phyloP scores from a whole-genome alignment of 1,284 basidiomycete species.

The Farysia itapuensis region DNA sequence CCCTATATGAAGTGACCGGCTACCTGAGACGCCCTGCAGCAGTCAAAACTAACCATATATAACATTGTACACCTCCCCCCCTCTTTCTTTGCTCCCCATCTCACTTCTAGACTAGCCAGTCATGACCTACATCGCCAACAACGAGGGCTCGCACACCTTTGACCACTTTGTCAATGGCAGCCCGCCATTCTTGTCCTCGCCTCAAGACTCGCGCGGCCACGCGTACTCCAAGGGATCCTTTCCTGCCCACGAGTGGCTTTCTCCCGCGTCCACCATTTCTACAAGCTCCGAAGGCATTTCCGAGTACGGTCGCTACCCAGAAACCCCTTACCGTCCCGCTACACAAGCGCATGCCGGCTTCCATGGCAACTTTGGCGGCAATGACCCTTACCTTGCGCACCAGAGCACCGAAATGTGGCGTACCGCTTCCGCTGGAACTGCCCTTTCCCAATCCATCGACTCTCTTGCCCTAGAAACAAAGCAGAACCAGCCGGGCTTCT shows the following conservation, averaged over 20 bases:
- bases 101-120: background rate
- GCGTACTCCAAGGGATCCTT: background rate
- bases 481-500: background rate
- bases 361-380: background rate
- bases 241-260: constrained; percentile 1
- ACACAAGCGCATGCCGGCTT: too few relatives aligned
- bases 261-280: background rate
- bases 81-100: background rate
- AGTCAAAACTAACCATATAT: too few relatives aligned
- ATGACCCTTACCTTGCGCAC: background rate
- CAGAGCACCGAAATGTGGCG: constrained; percentile 1
- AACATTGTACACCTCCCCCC: too few relatives aligned
- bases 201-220: background rate
- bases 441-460: background rate
- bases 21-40: too few relatives aligned
- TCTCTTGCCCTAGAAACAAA: background rate
- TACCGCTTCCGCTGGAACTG: background rate
- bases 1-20: too few relatives aligned
- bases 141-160: background rate
- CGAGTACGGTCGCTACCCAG: too few relatives aligned
- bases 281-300: background rate
- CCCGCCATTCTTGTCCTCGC: background rate
- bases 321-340: too few relatives aligned
- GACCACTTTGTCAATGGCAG: background rate
- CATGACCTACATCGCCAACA: background rate